Evolutionary conservation across 257 asterid genomes (phyloP).

Genomic region (Echites panduratus): DNA sequence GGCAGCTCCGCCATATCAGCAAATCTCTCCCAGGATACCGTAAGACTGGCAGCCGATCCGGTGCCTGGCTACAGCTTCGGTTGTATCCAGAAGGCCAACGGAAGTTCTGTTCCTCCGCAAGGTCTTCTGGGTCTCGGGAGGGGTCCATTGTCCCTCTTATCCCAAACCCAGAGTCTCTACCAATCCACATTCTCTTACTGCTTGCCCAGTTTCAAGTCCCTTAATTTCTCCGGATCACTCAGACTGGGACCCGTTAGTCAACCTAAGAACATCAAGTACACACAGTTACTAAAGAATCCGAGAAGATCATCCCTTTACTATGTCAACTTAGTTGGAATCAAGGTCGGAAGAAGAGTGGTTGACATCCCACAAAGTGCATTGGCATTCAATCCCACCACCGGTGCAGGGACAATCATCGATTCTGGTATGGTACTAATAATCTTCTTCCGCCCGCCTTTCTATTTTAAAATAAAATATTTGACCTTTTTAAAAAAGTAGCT

Average conservation of each 20-base stretch:
- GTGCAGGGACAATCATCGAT: conserved; percentile 76
- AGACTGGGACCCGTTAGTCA: conserved; percentile 65
- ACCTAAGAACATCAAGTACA: conserved; percentile 56
- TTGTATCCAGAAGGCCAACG: conserved; percentile 45
- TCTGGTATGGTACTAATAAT: conserved; percentile 53
- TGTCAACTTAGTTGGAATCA: conserved; percentile 54
- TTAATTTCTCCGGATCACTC: conserved; percentile 52
- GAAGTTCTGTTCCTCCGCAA: conserved; percentile 58
- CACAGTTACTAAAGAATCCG: conserved; percentile 56
- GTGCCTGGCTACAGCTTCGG: conserved; percentile 52
- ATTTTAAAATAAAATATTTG: too few species aligned
- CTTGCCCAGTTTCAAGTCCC: conserved; percentile 60
- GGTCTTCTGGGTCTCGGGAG: conserved; percentile 75
- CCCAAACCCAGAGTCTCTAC: conserved; percentile 55
- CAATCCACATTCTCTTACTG: conserved; percentile 74
- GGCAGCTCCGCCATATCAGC: conserved; percentile 60
- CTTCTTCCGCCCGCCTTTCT: not conserved
- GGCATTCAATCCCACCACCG: conserved; percentile 54
- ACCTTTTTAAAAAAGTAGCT: too few species aligned
- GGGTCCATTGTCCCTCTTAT: conserved; percentile 54
- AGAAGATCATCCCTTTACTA: conserved; percentile 74
- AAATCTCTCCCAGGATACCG: conserved; percentile 47
- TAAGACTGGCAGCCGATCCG: conserved; percentile 53
- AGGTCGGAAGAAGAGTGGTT: conserved; percentile 47
- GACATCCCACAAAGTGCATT: conserved; percentile 49